Conservation (phyloP, 2,329 filamentous ascomycete genomes). For the Chaetothyriales sp. region DNA sequence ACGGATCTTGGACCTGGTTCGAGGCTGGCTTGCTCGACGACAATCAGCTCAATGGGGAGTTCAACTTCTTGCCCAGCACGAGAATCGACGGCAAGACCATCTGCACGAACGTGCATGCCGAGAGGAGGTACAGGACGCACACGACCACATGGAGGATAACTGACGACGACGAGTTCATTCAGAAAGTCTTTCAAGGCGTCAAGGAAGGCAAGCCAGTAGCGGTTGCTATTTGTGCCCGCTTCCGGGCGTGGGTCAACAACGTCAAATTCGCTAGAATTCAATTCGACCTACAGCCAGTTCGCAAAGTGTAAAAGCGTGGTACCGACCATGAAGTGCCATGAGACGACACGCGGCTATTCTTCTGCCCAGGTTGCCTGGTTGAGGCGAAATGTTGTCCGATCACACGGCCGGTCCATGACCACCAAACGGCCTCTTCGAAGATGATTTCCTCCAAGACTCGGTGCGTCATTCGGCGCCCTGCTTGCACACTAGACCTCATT, state of each 20-base stretch:
- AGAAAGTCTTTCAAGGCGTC: slow-evolving; percentile 2
- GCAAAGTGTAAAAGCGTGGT: neutral
- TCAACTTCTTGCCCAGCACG: neutral
- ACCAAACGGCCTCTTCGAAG: too few relatives aligned
- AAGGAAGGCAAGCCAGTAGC: slow-evolving; percentile 4
- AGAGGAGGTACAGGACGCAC: slow-evolving; percentile 1
- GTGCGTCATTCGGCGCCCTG: too few relatives aligned
- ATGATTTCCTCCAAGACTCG: too few relatives aligned
- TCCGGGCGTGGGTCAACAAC: slow-evolving; percentile 5
- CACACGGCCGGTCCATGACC: too few relatives aligned
- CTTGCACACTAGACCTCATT: too few relatives aligned
- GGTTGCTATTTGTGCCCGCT: slow-evolving; percentile 2
- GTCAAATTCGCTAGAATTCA: neutral
- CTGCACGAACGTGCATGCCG: slow-evolving; percentile 5
- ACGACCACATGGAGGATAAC: slow-evolving; percentile 1
- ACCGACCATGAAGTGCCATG: too few relatives aligned
- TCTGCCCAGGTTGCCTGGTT: too few relatives aligned
- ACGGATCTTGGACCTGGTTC: slow-evolving; percentile 5
- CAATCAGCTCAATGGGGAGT: neutral
- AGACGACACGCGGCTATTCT: too few relatives aligned
- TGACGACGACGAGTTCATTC: slow-evolving; percentile 1
- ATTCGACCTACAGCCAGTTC: neutral
- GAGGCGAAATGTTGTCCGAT: too few relatives aligned
- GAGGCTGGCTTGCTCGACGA: slow-evolving; percentile 4
- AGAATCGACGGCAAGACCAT: neutral